Base-by-base conservation (phyloP, 352 stramenopile genomes). In the Elongisporangium senticosum region DNA sequence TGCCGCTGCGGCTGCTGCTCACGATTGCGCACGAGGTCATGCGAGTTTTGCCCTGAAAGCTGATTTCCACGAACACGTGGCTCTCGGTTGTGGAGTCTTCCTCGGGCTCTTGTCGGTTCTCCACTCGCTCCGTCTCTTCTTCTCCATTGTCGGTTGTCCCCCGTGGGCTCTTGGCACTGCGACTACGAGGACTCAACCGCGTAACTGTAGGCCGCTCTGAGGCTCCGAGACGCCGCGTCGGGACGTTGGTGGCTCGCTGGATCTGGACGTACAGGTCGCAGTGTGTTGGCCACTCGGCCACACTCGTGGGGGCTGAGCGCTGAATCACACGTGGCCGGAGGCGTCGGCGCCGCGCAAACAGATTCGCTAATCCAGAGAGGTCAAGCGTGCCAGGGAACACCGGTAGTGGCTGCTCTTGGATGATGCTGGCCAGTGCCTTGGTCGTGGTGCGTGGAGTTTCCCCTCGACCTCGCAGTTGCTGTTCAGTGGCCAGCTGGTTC, bases 231-330 rank as follows among this genome's bases (percentile, higher is more conserved):
- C 33, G 52, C 7, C 82, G 77, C 19, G 90, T 65, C 0, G 87
- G 87, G 1, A 95, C 69, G 55, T 96, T 96, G 7, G 65, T 69
- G 2, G 77, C 86, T 13, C 84, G 75, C 47, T 94, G 83, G 19
- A 97, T 65, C 56, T 97, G 90, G 7, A 96, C 69, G 54, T 95
- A 91, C 22, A 97, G 53, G 4, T 72, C 77, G 51, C 86, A 95
- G 20, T 82, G 61, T 20, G 62, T 78, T 2, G 81, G 82, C 75
- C 75, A 89, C 33, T 89, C 76, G 2, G 64, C 72, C n/a, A 69
- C 55, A 20, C 61, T 67, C 52, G 49, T 51, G 33, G 70, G 70
- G 20, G 58, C 56, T 1, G 54, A 28, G 0, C 68, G 59, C 37
- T 61, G 63, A 37, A 71, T 70, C 20, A 70, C 26, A n/a, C 71